These are phyloP conservation scores for Perkinsus marinus DNA, from an alignment of 169 alveolate species.

Conservation along the genomic window DNA sequence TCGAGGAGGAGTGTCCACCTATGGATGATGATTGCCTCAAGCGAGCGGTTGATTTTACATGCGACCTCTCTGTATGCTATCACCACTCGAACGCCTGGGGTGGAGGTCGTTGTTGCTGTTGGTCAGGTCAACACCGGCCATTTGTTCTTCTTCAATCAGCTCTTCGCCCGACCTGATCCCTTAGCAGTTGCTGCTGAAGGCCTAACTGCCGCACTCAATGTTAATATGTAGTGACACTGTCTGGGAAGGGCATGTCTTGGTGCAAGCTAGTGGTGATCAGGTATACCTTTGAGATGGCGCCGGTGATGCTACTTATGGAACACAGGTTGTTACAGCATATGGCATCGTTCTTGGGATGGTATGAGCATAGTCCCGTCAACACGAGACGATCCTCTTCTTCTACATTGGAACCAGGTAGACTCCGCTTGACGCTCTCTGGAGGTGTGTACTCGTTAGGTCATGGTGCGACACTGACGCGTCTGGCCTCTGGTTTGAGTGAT, in stretches of 20 bases:
- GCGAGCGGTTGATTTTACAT: not conserved
- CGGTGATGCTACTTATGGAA: not conserved
- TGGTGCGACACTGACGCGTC: not conserved
- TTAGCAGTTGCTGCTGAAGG: conserved; percentile 1
- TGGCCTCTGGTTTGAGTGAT: not conserved
- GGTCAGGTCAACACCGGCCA: not conserved
- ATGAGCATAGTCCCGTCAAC: not conserved
- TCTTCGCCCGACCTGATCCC: conserved; percentile 1
- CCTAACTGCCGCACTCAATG: not conserved
- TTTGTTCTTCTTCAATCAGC: conserved; percentile 1
- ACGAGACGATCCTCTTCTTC: not conserved
- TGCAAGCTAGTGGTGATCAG: not conserved
- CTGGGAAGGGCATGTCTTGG: not conserved
- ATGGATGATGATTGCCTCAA: not conserved
- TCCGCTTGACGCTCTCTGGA: not conserved
- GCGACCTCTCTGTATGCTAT: conserved; percentile 5
- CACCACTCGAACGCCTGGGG: not conserved
- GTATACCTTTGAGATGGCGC: not conserved
- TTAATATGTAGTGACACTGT: not conserved
- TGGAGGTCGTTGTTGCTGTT: not conserved
- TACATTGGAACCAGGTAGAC: not conserved
- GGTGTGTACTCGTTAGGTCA: not conserved
- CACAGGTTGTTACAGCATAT: not conserved
- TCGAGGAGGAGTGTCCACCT: not conserved
- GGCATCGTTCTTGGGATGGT: conserved; percentile 5